Base-by-base conservation (phyloP, 495 filamentous ascomycete genomes). In the Chaetomium cochliodes region DNA sequence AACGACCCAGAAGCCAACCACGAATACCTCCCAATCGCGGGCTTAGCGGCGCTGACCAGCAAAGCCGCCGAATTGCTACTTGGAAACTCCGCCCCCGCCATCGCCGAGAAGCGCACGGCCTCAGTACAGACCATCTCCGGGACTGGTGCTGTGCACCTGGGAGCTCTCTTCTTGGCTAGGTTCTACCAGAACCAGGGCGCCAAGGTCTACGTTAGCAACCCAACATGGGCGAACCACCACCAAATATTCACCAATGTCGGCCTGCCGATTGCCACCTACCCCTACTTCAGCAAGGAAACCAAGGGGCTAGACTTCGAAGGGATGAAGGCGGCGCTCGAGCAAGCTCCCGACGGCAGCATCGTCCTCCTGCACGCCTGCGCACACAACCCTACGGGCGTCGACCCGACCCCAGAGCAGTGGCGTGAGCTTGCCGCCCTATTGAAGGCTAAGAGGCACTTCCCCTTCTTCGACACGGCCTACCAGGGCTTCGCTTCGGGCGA, bases 381-480 rank as follows among this genome's bases (percentile, higher is more conserved):
- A 28, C 94, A 98, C 82, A 99, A 99, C 78, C 94, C 94, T 25
- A 99, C 94, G 16, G 94, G 94, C 64, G 94, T 99, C 59, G 94
- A 99, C 78, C 94, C 92, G 23, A 94, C 94, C 22, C 83, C 86
- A 59, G 92, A 92, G 42, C 94, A 99, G 79, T 99, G 94, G 94
- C 91, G 88, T 73, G 80, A 96, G 69, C 85, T 99, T 65, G 92
- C 92, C 58, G 72, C 81, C 7, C 71, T 97, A 26, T 87, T 98
- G 74, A 82, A 84, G 58, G 73, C 79, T 33, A 90, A 88, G 76
- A 83, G 85, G 47, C 96, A 92, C 77, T 98, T 99, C 83, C 96
- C 94, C 69, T 99, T 98, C 86, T 98, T 99, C 81, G 94, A 99
- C 82, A 90, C 84, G 71, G 94, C 94, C 50, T 99, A 99, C 81